phyloP scores from a whole-genome alignment of 305 asterid species.

The Fraxinus greggii region DNA sequence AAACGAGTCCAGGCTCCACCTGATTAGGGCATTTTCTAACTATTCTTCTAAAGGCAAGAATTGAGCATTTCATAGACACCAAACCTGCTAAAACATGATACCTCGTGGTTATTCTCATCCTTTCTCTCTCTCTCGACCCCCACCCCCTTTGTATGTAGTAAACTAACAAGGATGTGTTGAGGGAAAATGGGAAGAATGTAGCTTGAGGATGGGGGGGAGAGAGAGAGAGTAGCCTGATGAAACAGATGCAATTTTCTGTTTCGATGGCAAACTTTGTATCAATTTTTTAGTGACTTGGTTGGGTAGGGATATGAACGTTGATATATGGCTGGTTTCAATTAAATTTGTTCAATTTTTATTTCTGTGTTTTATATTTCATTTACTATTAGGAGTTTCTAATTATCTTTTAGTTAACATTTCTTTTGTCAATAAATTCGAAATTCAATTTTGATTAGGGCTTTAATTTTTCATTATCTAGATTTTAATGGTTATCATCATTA shows the following conservation, averaged over 20 bases:
- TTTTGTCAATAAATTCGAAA: neutral
- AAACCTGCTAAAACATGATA: neutral
- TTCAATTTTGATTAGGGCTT: neutral
- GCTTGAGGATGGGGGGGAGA: neutral
- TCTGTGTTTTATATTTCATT: no score
- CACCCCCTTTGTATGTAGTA: neutral
- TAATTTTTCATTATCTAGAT: neutral
- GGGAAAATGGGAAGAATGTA: neutral
- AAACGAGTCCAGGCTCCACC: neutral
- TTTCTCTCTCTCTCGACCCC: neutral
- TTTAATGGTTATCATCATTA: neutral
- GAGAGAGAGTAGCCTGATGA: neutral
- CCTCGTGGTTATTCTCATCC: neutral
- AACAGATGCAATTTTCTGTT: neutral
- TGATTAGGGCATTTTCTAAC: neutral
- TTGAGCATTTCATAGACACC: neutral
- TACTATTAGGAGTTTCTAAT: no score
- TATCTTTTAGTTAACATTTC: neutral
- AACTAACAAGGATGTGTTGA: neutral
- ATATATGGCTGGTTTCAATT: no score
- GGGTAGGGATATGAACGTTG: neutral
- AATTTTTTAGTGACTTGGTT: neutral
- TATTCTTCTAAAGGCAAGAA: neutral
- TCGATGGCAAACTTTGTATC: neutral
- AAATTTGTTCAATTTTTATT: no score